Evolutionary conservation across 768 basidiomycete genomes (phyloP).

Genomic region (Mycena metata): DNA sequence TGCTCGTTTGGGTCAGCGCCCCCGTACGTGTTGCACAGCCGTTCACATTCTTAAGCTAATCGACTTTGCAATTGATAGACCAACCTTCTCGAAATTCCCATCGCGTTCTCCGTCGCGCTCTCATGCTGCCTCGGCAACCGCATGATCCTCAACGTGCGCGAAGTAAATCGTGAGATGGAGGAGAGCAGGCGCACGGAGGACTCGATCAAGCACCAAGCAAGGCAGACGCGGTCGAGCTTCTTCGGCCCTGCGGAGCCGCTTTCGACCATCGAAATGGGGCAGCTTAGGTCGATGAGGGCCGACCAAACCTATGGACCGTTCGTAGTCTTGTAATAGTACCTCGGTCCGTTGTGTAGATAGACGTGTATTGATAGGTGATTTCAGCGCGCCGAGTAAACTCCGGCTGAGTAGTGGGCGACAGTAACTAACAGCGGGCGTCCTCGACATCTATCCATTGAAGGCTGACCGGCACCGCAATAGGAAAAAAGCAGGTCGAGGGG

Average conservation of each 20-base stretch:
- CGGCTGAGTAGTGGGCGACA: no score
- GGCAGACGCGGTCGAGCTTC: slow-evolving; percentile 23
- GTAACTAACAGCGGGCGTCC: no score
- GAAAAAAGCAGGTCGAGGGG: no score
- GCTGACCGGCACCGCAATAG: no score
- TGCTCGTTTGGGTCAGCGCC: slow-evolving; percentile 57
- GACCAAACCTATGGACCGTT: slow-evolving; percentile 31
- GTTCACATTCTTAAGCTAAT: not conserved
- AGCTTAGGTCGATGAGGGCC: slow-evolving; percentile 50
- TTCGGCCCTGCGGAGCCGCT: slow-evolving; percentile 36
- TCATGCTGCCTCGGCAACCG: slow-evolving; percentile 71
- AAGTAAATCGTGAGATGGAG: slow-evolving; percentile 50
- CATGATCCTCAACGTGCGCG: slow-evolving; percentile 68
- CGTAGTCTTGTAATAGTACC: slow-evolving; percentile 13
- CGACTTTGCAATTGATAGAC: slow-evolving; percentile 41
- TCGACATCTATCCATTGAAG: no score
- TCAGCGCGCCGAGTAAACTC: no score
- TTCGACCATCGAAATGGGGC: slow-evolving; percentile 50
- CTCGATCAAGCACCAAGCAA: slow-evolving; percentile 20
- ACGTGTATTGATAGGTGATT: no score
- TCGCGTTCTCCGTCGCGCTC: slow-evolving; percentile 70
- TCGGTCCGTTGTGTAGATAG: no score
- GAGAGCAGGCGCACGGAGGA: slow-evolving; percentile 11
- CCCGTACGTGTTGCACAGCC: slow-evolving; percentile 44
- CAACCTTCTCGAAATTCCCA: slow-evolving; percentile 63